Evolutionary conservation across 73 alveolate species (phyloP), one percentile per base, ranked within the genome.

Genomic region (Symbiodinium pilosum): DNA sequence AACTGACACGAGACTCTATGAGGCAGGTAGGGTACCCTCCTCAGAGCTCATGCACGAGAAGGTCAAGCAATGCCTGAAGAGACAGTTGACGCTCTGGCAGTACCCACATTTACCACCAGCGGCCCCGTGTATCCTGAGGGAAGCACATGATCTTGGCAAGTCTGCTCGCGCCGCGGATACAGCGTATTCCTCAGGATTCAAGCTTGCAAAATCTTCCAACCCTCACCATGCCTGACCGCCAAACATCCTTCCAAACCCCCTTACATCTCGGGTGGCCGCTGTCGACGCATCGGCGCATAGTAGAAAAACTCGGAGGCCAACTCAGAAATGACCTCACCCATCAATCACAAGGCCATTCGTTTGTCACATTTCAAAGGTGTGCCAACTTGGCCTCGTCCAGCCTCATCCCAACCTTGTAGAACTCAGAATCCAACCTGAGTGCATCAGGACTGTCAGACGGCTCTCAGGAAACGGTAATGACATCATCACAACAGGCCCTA

Each of bases 201-300:
- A 24, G 81, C 81, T 16, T 24, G 73, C 73, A 54, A 1, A 54
- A 54, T 26, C 26, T 26, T 24, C 32, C 73, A 54, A 30, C 18
- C 73, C 73, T 54, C 73, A 30, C 73, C 30, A 11, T 24, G 68
- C 28, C n/a, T n/a, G n/a, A n/a, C n/a, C n/a, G n/a, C n/a, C n/a
- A n/a, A n/a, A n/a, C n/a, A n/a, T n/a, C n/a, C n/a, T n/a, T n/a
- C n/a, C n/a, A n/a, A n/a, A n/a, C n/a, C n/a, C n/a, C n/a, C n/a
- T n/a, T n/a, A 47, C 6, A n/a, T 9, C 81, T 64, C 9, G 39
- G 81, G 38, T 24, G 38, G 81, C 34, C 39, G 81, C 86, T 88
- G 95, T 16, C 95, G 59, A 86, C 95, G 86, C 95, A 88, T 88
- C 20, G 87, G 95, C 86, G 95, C 95, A 36, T 64, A 88, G 75